A percentile compares a stretch with the other conserved stretches of the same genome.
Evolutionary conservation across 2,329 filamentous ascomycete species (phyloP).

Genomic region (Apiospora arundinis): DNA sequence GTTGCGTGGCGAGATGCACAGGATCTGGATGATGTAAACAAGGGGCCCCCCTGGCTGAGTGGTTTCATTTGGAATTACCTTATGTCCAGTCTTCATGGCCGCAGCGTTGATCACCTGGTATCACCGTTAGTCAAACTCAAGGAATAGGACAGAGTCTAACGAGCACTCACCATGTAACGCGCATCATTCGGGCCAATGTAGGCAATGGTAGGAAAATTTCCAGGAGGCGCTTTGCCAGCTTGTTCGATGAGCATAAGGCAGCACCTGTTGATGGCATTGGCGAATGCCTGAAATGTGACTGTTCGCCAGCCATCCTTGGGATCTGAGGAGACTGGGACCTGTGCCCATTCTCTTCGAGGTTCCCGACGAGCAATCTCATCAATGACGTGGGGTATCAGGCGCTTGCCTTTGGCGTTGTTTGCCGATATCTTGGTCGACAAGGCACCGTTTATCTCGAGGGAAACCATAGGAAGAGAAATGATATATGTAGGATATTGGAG

Average conservation of each 20-base stretch:
- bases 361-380: conserved; percentile 44
- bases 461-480: not conserved
- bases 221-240: conserved; percentile 33
- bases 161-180: conserved; percentile 32
- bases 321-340: conserved; percentile 42
- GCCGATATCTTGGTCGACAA: not conserved
- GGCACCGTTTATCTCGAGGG: not conserved
- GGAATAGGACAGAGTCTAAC: not conserved
- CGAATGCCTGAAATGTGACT: conserved; percentile 45
- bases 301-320: conserved; percentile 48
- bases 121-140: not conserved
- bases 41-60: no score
- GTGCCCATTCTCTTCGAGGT: conserved; percentile 44
- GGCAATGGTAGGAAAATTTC: conserved; percentile 46
- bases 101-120: conserved; percentile 29
- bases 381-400: conserved; percentile 46
- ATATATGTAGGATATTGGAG: no score
- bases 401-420: conserved; percentile 25
- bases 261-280: conserved; percentile 49
- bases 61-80: no score
- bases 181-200: conserved; percentile 51
- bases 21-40: conserved; percentile 35
- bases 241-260: conserved; percentile 41
- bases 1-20: conserved; percentile 55
- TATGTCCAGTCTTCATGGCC: conserved; percentile 39